Conservation (phyloP, 163 green algal genomes). For the Picocystis sp. region DNA sequence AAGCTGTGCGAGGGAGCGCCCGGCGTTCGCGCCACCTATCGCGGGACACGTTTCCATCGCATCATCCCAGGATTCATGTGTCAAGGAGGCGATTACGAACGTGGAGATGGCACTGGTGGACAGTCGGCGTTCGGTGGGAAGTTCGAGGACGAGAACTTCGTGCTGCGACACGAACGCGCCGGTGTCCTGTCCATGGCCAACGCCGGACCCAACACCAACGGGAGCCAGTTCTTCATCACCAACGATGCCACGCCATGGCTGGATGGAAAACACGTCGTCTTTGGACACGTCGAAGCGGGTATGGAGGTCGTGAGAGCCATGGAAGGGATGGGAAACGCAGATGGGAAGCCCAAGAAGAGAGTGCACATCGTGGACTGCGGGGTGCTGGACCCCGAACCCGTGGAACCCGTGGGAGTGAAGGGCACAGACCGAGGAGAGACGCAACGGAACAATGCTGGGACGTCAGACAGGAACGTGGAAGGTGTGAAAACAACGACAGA, state of each 20-base stretch:
- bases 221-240: slow-evolving; percentile 38
- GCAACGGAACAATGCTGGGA: not conserved
- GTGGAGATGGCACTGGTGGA: slow-evolving; percentile 23
- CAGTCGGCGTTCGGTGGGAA: slow-evolving; percentile 21
- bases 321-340: slow-evolving; percentile 21
- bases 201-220: slow-evolving; percentile 8
- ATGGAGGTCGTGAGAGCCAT: slow-evolving; percentile 58
- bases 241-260: slow-evolving; percentile 60
- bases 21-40: not conserved
- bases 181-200: slow-evolving; percentile 19
- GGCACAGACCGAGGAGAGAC: not conserved
- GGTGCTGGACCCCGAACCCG: slow-evolving; percentile 25
- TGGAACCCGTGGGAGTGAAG: not conserved
- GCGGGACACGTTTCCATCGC: slow-evolving; percentile 5
- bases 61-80: slow-evolving; percentile 18
- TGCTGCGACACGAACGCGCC: slow-evolving; percentile 17
- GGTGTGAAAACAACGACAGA: slow-evolving; percentile 1
- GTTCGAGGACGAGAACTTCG: slow-evolving; percentile 30
- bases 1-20: slow-evolving; percentile 1
- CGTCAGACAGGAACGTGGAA: slow-evolving; percentile 12
- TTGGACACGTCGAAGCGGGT: slow-evolving; percentile 59
- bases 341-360: slow-evolving; percentile 12
- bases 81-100: slow-evolving; percentile 25
- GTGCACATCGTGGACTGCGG: slow-evolving; percentile 56
- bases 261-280: slow-evolving; percentile 77